These are phyloP conservation scores for Colletotrichum noveboracense DNA, from an alignment of 2,329 filamentous ascomycete genomes.

Conservation along the genomic window DNA sequence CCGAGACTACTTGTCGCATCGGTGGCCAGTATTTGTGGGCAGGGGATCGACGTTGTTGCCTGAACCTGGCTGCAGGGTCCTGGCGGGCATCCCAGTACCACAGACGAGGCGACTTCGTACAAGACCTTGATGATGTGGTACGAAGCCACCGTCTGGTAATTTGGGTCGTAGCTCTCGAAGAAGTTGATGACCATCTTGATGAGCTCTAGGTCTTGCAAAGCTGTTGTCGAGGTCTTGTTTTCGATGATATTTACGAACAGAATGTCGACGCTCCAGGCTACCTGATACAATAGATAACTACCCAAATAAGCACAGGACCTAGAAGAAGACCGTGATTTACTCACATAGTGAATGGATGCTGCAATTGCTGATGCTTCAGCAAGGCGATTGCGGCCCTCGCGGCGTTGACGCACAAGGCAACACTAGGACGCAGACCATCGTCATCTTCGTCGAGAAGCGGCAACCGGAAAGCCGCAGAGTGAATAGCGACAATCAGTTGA, in stretches of 20 bases:
- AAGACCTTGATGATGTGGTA: conserved; percentile 5
- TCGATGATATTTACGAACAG: conserved; percentile 11
- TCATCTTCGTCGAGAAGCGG: neutral
- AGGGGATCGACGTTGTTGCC: neutral
- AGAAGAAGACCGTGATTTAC: accelerated
- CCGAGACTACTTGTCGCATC: neutral
- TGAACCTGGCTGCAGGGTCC: neutral
- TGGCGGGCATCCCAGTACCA: neutral
- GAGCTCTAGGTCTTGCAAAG: conserved; percentile 3
- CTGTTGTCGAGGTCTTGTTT: neutral
- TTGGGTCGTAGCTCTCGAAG: conserved; percentile 11
- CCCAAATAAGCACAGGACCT: accelerated
- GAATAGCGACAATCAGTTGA: conserved; percentile 12
- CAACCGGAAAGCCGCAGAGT: conserved; percentile 6
- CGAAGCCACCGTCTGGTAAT: neutral
- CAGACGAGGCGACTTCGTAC: conserved; percentile 3
- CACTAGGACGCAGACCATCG: neutral
- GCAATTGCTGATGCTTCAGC: neutral
- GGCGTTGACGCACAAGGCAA: conserved; percentile 4
- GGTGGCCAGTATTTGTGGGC: neutral
- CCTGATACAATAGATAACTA: conserved; percentile 11
- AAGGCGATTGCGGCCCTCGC: conserved; percentile 6
- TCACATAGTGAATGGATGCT: conserved; percentile 4
- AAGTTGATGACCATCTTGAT: conserved; percentile 10
- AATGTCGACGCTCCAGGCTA: conserved; percentile 15